Conservation (phyloP, 176 grass and related monocot genomes). For the Raddia guianensis region DNA sequence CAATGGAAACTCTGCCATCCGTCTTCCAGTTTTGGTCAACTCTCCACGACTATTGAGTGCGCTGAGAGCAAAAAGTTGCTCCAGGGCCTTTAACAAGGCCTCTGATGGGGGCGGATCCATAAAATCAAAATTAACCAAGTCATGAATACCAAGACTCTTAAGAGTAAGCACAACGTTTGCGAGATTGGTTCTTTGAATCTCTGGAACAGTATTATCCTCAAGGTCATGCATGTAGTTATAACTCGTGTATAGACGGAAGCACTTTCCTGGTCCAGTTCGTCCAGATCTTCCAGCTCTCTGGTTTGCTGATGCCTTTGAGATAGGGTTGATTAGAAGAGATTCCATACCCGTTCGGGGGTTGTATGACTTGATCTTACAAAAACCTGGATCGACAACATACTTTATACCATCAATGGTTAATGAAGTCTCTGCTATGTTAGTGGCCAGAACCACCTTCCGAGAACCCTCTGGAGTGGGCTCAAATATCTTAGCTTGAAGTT, state of each 20-base stretch:
- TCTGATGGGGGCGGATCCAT: slow-evolving; percentile 95
- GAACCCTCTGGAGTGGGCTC: slow-evolving; percentile 87
- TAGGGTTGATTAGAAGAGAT: slow-evolving; percentile 82
- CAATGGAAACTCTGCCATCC: slow-evolving; percentile 95
- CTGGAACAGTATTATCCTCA: slow-evolving; percentile 85
- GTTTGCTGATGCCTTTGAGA: slow-evolving; percentile 92
- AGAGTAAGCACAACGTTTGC: slow-evolving; percentile 93
- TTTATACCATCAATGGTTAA: slow-evolving; percentile 97
- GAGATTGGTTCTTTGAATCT: slow-evolving; percentile 92
- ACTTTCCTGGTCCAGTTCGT: slow-evolving; percentile 92
- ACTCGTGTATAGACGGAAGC: slow-evolving; percentile 81
- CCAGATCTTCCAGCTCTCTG: slow-evolving; percentile 94
- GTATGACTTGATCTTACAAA: slow-evolving; percentile 93
- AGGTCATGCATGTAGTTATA: slow-evolving; percentile 95
- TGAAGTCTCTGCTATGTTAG: slow-evolving; percentile 95
- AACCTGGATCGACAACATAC: slow-evolving; percentile 94
- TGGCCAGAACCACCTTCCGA: slow-evolving; percentile 89
- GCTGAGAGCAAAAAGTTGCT: slow-evolving; percentile 95
- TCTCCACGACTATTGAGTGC: slow-evolving; percentile 86
- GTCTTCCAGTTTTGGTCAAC: slow-evolving; percentile 92
- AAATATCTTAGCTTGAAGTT: slow-evolving; percentile 97
- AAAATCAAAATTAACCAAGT: slow-evolving; percentile 98
- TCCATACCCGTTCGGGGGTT: slow-evolving; percentile 94
- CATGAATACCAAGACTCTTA: slow-evolving; percentile 91
- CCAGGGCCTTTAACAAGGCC: slow-evolving; percentile 83